Conservation (phyloP, 257 asterid genomes). For the Nemophila menziesii region DNA sequence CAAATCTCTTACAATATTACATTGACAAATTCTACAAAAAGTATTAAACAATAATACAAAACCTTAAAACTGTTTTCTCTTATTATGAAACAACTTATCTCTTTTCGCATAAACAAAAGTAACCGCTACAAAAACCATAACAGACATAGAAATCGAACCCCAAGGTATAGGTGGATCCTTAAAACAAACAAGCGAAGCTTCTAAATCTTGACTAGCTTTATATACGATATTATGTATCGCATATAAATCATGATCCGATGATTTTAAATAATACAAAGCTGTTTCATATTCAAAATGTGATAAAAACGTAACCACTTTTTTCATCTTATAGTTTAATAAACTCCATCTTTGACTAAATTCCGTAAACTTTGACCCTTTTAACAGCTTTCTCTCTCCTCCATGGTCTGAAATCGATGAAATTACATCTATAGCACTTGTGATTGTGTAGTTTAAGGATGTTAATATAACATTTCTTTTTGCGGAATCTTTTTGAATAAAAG, state of each 20-base stretch:
- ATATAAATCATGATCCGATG: conserved; percentile 79
- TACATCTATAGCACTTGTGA: conserved; percentile 60
- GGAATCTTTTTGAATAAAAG: conserved; percentile 92
- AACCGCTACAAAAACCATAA: conserved; percentile 37
- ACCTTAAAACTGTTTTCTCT: conserved; percentile 87
- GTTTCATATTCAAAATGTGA: conserved; percentile 84
- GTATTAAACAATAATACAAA: conserved; percentile 13
- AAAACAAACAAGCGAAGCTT: conserved; percentile 73
- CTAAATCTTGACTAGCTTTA: conserved; percentile 71
- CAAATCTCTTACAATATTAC: conserved; percentile 18
- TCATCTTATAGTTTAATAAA: conserved; percentile 79
- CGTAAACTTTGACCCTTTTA: conserved; percentile 35
- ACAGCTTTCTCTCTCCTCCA: conserved; percentile 75
- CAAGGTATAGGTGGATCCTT: conserved; percentile 95
- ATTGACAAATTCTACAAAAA: conserved; percentile 23
- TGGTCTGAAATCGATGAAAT: conserved; percentile 64
- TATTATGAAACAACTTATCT: conserved; percentile 62
- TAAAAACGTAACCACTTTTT: conserved; percentile 58
- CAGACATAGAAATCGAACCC: conserved; percentile 39
- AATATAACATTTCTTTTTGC: conserved; percentile 80
- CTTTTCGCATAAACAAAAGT: conserved; percentile 48
- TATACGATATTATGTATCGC: conserved; percentile 69
- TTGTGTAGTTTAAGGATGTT: conserved; percentile 58
- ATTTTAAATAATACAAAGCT: conserved; percentile 61
- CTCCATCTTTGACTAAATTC: conserved; percentile 81